Percentiles rank a stretch among this genome's conserved stretches.
These are phyloP conservation scores for Phytophthora meadii DNA, from an alignment of 352 stramenopile genomes.

Conservation along the genomic window DNA sequence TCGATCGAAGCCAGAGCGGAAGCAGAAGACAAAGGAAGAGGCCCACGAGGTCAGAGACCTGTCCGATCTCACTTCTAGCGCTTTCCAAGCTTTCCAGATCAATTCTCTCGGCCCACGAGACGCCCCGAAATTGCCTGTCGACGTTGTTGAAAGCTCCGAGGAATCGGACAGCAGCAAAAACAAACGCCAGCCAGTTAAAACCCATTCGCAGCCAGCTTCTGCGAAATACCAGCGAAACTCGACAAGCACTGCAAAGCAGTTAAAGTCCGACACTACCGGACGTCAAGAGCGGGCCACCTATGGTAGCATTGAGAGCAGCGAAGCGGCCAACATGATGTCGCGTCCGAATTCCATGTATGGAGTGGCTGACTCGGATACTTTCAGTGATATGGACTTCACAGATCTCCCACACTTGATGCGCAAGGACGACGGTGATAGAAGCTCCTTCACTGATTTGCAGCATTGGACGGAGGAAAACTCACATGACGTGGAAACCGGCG, in stretches of 20 bases:
- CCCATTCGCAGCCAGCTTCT: slow-evolving; percentile 21
- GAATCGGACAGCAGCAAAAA: slow-evolving; percentile 30
- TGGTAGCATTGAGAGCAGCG: slow-evolving; percentile 42
- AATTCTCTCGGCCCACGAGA: slow-evolving; percentile 35
- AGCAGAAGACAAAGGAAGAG: slow-evolving; percentile 17
- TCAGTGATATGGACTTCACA: slow-evolving; percentile 78
- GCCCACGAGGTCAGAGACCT: slow-evolving; percentile 59
- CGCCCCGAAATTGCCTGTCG: slow-evolving; percentile 24
- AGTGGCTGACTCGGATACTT: slow-evolving; percentile 69
- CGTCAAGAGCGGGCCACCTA: slow-evolving; percentile 28
- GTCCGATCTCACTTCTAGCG: slow-evolving; percentile 68
- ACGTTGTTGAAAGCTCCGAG: slow-evolving; percentile 27
- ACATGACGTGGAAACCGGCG: slow-evolving; percentile 11
- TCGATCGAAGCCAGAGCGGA: slow-evolving; percentile 5
- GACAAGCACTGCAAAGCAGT: slow-evolving; percentile 31
- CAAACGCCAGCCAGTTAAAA: slow-evolving; percentile 27
- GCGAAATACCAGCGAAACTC: slow-evolving; percentile 28
- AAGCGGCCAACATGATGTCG: slow-evolving; percentile 29
- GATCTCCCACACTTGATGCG: slow-evolving; percentile 79
- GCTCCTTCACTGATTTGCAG: slow-evolving; percentile 52
- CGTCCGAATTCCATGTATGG: slow-evolving; percentile 60
- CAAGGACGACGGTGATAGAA: slow-evolving; percentile 53
- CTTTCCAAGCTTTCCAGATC: slow-evolving; percentile 69
- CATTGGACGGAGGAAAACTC: slow-evolving; percentile 37
- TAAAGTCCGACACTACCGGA: slow-evolving; percentile 28